A percentile compares a stretch with the other conserved stretches of the same genome.
These are phyloP conservation scores for Capsella bursapastoris DNA, from an alignment of 345 rosid species.

Conservation along the genomic window DNA sequence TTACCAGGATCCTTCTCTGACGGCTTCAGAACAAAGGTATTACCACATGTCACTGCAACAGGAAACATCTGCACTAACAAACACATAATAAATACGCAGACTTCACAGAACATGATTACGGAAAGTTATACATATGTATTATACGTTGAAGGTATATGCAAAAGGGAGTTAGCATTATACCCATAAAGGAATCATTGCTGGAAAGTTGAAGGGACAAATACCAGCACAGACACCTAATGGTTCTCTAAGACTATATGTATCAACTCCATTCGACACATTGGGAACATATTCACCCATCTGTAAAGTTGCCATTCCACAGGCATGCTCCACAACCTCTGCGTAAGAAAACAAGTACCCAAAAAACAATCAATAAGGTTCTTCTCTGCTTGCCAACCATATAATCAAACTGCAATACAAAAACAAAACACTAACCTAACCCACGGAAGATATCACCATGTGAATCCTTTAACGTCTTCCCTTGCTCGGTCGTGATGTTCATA, in stretches of 20 bases:
- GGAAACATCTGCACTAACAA: slow-evolving; percentile 90
- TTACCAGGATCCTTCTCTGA: slow-evolving; percentile 98
- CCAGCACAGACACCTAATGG: slow-evolving; percentile 99
- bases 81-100: slow-evolving; percentile 10
- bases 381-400: slow-evolving; percentile 11
- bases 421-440: slow-evolving; percentile 69
- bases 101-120: not conserved
- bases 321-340: slow-evolving; percentile 97
- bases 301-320: slow-evolving; percentile 95
- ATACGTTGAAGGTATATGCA: not conserved
- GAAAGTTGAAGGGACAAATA: slow-evolving; percentile 97
- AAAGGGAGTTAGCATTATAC: slow-evolving; percentile 44
- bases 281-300: slow-evolving; percentile 97
- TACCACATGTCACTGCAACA: slow-evolving; percentile 90
- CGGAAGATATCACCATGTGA: slow-evolving; percentile 98
- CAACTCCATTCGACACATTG: slow-evolving; percentile 89
- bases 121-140: not conserved
- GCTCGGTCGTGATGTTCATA: slow-evolving; percentile 83
- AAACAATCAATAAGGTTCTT: not conserved
- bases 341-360: slow-evolving; percentile 7
- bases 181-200: slow-evolving; percentile 99
- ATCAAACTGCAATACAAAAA: not conserved
- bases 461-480: slow-evolving; percentile 97
- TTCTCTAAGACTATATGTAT: slow-evolving; percentile 90
- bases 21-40: slow-evolving; percentile 91